A percentile compares a stretch with the other conserved stretches of the same genome.
Evolutionary conservation across 2,329 filamentous ascomycete species (phyloP).

Genomic region (Chaetomium strumarium): DNA sequence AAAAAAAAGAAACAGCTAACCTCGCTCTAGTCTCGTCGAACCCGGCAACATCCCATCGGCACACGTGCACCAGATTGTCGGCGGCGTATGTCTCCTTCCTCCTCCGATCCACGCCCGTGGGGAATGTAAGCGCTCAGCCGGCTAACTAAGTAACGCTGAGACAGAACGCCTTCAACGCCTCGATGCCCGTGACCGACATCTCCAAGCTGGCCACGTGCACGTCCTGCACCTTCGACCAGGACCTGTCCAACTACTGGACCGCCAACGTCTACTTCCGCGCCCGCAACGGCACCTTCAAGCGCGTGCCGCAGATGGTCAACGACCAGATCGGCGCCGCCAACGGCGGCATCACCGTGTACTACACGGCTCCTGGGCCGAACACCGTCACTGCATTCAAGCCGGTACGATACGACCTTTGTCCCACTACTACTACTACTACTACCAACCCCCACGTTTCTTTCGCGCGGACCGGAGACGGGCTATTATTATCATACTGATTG

Average conservation of each 20-base stretch:
- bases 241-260: constrained; percentile 39
- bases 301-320: constrained; percentile 33
- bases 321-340: constrained; percentile 43
- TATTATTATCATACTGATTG: constrained; percentile 13
- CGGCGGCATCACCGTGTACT: constrained; percentile 38
- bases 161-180: constrained; percentile 30
- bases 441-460: neutral
- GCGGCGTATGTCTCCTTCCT: constrained; percentile 16
- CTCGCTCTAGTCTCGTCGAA: constrained; percentile 17
- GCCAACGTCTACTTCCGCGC: constrained; percentile 36
- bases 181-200: constrained; percentile 29
- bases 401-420: too few relatives aligned
- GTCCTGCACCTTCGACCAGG: constrained; percentile 38
- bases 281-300: constrained; percentile 33
- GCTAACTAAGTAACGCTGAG: neutral
- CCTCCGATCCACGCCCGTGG: neutral
- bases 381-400: constrained; percentile 39
- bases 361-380: constrained; percentile 33
- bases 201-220: constrained; percentile 34
- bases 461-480: too few relatives aligned
- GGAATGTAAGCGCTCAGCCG: too few relatives aligned
- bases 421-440: neutral
- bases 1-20: neutral
- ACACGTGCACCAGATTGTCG: constrained; percentile 24
- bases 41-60: constrained; percentile 21